These are phyloP conservation scores for Yarrowia osloensis DNA, from an alignment of 805 yeast species.

Conservation along the genomic window DNA sequence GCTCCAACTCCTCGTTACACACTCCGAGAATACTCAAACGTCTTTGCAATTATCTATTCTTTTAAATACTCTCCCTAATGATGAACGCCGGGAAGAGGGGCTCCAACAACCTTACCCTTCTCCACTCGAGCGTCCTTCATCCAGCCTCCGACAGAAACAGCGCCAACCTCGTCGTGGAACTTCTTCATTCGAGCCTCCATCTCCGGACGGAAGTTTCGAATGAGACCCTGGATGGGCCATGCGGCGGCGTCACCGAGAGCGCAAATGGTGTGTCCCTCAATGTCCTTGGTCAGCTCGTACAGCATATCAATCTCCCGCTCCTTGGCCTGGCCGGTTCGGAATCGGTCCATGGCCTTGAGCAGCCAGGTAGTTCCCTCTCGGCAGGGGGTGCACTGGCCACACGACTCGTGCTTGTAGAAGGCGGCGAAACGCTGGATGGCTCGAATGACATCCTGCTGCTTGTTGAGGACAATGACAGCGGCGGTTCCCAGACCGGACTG, in stretches of 20 bases:
- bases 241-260: constrained; percentile 93
- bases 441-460: constrained; percentile 78
- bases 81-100: constrained; percentile 38
- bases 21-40: too few species aligned
- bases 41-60: not conserved
- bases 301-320: constrained; percentile 83
- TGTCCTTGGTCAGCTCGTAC: constrained; percentile 78
- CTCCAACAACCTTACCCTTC: constrained; percentile 64
- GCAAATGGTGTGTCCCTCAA: constrained; percentile 90
- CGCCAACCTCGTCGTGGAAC: constrained; percentile 53
- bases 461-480: constrained; percentile 89
- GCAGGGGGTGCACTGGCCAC: constrained; percentile 95
- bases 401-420: constrained; percentile 88
- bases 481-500: constrained; percentile 92
- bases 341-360: constrained; percentile 79
- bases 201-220: constrained; percentile 80
- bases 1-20: too few species aligned
- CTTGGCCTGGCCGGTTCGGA: constrained; percentile 75
- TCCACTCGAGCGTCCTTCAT: constrained; percentile 56
- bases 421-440: constrained; percentile 84
- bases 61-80: constrained; percentile 29
- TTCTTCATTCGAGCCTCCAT: constrained; percentile 73
- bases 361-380: constrained; percentile 92
- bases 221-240: constrained; percentile 90
- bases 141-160: constrained; percentile 78